These are phyloP conservation scores for Fomitiporia mediterranea DNA, from an alignment of 1,284 basidiomycete genomes.

Conservation along the genomic window DNA sequence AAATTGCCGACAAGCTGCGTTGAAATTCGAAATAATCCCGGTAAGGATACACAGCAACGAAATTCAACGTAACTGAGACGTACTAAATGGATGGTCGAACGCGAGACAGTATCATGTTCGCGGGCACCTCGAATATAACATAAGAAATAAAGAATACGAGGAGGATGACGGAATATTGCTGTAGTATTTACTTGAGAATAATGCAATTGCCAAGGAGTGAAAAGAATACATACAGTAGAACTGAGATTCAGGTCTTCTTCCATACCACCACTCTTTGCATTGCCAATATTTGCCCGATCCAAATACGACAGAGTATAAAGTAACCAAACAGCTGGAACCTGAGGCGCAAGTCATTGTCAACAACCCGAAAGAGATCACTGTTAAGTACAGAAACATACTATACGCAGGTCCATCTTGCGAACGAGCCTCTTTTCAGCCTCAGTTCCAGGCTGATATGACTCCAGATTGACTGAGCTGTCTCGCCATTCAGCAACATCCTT, in stretches of 20 bases:
- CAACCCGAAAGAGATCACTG: constrained; percentile 32
- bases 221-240: neutral
- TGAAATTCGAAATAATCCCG: neutral
- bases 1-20: constrained; percentile 22
- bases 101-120: constrained; percentile 17
- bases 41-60: neutral
- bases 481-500: constrained; percentile 8
- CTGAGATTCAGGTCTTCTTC: constrained; percentile 3
- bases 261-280: constrained; percentile 41
- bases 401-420: constrained; percentile 58
- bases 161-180: constrained; percentile 22
- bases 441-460: constrained; percentile 4
- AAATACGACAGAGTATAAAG: constrained; percentile 71
- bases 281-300: constrained; percentile 79
- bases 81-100: constrained; percentile 4
- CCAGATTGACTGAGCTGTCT: neutral
- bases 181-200: neutral
- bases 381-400: constrained; percentile 52
- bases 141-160: constrained; percentile 19
- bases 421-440: constrained; percentile 49
- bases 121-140: constrained; percentile 8
- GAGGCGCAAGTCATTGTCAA: neutral
- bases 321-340: constrained; percentile 13
- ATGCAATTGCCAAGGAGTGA: neutral
- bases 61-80: neutral